phyloP scores from a whole-genome alignment of 176 grass and related monocot species.

The Poa pratensis region DNA sequence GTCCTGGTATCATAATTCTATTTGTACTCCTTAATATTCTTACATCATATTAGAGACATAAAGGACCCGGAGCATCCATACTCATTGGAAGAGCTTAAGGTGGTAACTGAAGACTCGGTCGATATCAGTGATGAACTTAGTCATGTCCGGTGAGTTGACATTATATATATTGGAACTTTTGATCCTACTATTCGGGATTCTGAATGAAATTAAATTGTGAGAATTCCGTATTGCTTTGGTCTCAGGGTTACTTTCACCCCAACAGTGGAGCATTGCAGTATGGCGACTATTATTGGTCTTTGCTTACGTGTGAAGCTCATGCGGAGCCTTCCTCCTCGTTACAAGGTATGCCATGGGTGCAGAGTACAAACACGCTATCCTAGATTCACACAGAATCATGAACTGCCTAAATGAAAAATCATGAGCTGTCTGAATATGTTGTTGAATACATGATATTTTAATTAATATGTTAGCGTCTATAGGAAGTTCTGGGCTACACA shows the following conservation, averaged over 20 bases:
- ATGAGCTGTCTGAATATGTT: constrained; percentile 3
- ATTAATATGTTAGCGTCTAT: background rate
- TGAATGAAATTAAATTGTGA: background rate
- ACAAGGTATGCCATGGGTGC: constrained; percentile 62
- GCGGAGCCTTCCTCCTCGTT: constrained; percentile 84
- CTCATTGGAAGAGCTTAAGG: constrained; percentile 93
- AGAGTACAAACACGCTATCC: background rate
- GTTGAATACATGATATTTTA: background rate
- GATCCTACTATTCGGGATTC: background rate
- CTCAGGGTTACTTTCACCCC: constrained; percentile 91
- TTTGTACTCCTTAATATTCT: constrained; percentile 64
- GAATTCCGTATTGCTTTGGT: constrained; percentile 16
- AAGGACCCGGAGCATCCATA: constrained; percentile 95
- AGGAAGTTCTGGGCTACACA: background rate
- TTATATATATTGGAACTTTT: constrained; percentile 9
- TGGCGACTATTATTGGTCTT: constrained; percentile 95
- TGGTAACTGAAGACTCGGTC: constrained; percentile 77
- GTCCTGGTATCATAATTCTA: constrained; percentile 5
- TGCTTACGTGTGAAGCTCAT: constrained; percentile 89
- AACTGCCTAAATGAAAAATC: background rate
- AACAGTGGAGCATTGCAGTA: constrained; percentile 96
- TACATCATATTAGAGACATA: constrained; percentile 99
- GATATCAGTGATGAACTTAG: constrained; percentile 68
- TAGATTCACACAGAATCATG: background rate
- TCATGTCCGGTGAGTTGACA: constrained; percentile 63